Evolutionary conservation across 176 grass and related monocot genomes (phyloP).

Genomic region (Miscanthus lutarioriparius): DNA sequence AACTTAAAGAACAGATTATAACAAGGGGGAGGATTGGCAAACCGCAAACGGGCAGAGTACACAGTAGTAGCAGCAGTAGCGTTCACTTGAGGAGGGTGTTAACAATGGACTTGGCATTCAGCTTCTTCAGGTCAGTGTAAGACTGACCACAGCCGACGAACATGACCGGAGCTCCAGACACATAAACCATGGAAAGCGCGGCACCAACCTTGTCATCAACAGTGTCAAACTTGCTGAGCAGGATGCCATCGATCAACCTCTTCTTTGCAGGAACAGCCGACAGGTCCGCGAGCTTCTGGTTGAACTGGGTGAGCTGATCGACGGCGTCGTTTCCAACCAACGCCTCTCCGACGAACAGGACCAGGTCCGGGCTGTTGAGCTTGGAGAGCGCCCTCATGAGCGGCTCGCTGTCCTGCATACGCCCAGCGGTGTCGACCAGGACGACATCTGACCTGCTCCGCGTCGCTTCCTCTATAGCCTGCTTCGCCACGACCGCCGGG

Average conservation of each 20-base stretch:
- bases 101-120: constrained; percentile 70
- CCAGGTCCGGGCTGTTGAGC: constrained; percentile 60
- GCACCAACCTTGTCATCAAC: constrained; percentile 64
- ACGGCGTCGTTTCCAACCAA: constrained; percentile 69
- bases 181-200: constrained; percentile 72
- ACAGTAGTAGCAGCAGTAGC: no score
- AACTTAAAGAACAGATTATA: neutral
- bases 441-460: constrained; percentile 53
- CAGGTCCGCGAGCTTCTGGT: constrained; percentile 67
- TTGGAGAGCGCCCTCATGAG: constrained; percentile 74
- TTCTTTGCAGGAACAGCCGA: constrained; percentile 22
- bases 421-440: constrained; percentile 72
- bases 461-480: constrained; percentile 64
- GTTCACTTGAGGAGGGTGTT: constrained; percentile 30
- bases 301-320: constrained; percentile 70
- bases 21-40: neutral
- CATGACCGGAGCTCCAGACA: constrained; percentile 66
- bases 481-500: constrained; percentile 54
- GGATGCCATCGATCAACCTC: constrained; percentile 72
- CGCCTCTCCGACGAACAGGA: constrained; percentile 67
- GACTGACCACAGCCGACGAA: no score
- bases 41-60: no score
- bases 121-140: constrained; percentile 71
- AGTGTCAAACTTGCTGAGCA: constrained; percentile 72
- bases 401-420: constrained; percentile 73